Evolutionary conservation across 352 stramenopile genomes (phyloP).

Genomic region (Phytopythium aichiense): DNA sequence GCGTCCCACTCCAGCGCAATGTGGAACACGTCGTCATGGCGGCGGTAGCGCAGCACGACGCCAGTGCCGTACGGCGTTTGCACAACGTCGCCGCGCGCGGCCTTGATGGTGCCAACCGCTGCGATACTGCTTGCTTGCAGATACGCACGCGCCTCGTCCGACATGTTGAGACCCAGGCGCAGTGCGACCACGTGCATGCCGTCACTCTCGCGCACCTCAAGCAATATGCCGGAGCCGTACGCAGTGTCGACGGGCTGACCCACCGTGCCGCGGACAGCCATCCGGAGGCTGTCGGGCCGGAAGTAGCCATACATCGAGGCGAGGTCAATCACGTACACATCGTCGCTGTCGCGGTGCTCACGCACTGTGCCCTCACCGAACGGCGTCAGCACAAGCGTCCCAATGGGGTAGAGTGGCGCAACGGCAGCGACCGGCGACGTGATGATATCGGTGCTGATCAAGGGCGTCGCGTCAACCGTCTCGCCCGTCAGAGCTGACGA

Average conservation of each 20-base stretch:
- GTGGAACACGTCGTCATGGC: constrained; percentile 56
- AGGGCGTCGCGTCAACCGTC: background rate
- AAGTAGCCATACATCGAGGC: constrained; percentile 49
- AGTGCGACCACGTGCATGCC: constrained; percentile 69
- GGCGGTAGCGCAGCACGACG: constrained; percentile 64
- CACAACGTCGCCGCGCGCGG: constrained; percentile 72
- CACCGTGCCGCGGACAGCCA: constrained; percentile 47
- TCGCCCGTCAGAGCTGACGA: constrained; percentile 7
- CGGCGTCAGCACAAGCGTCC: constrained; percentile 48
- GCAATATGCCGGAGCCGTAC: constrained; percentile 62
- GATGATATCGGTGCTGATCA: constrained; percentile 11
- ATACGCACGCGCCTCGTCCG: constrained; percentile 49
- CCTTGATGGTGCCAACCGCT: constrained; percentile 40
- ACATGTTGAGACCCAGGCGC: constrained; percentile 43
- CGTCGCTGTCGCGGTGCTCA: constrained; percentile 32
- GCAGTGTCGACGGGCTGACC: constrained; percentile 62
- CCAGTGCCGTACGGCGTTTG: constrained; percentile 74
- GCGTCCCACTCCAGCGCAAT: constrained; percentile 66
- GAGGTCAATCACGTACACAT: constrained; percentile 59
- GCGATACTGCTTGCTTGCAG: constrained; percentile 54
- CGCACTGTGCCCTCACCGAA: constrained; percentile 68
- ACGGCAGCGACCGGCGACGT: constrained; percentile 1
- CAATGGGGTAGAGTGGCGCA: constrained; percentile 33
- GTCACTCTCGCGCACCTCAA: constrained; percentile 52
- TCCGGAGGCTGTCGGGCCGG: constrained; percentile 19